Evolutionary conservation across 73 alveolate species (phyloP).

Genomic region (Blepharisma japonicum): DNA sequence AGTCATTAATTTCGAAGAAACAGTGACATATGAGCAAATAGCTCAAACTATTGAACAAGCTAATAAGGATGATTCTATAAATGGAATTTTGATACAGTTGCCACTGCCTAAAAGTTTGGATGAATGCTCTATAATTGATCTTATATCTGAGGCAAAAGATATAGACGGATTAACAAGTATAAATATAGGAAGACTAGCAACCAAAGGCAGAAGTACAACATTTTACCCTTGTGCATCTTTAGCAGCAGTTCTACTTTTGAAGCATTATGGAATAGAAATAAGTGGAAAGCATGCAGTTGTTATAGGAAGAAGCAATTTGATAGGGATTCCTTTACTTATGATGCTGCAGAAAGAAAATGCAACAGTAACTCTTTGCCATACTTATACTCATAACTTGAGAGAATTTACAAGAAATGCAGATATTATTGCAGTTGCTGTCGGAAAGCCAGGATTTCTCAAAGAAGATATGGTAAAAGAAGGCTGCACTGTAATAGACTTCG

Average conservation of each 20-base stretch:
- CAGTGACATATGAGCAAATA: constrained; percentile 53
- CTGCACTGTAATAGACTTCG: constrained; percentile 68
- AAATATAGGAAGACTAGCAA: constrained; percentile 51
- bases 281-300: constrained; percentile 59
- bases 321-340: constrained; percentile 71
- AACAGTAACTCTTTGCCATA: constrained; percentile 73
- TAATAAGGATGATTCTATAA: constrained; percentile 52
- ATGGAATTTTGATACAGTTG: constrained; percentile 51
- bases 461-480: constrained; percentile 73
- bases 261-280: constrained; percentile 29
- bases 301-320: constrained; percentile 59
- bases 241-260: constrained; percentile 41
- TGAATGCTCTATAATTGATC: constrained; percentile 47
- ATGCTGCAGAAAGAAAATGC: constrained; percentile 59
- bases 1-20: constrained; percentile 39
- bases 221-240: constrained; percentile 43
- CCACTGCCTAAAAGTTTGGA: constrained; percentile 48
- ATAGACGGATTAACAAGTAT: constrained; percentile 77
- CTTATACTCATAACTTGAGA: constrained; percentile 56
- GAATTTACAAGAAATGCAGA: constrained; percentile 52
- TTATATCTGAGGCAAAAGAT: constrained; percentile 65
- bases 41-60: constrained; percentile 47
- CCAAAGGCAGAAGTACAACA: not conserved
- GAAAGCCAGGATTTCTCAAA: constrained; percentile 60
- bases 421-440: constrained; percentile 68